Base-by-base conservation (phyloP, 2,329 filamentous ascomycete species). In the Xylaria sp. region DNA sequence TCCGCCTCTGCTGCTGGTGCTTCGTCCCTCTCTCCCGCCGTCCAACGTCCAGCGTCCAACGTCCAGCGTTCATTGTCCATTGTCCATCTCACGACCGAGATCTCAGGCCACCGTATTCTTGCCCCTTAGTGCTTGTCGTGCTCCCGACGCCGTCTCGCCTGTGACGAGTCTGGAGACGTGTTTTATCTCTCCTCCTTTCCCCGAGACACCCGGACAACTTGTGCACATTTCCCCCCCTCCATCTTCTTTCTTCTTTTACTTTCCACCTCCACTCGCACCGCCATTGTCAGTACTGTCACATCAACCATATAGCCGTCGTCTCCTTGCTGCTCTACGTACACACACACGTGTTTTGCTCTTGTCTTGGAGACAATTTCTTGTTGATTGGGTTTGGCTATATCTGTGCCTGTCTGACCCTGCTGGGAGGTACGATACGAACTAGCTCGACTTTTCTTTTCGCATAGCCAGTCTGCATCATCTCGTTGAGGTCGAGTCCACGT, bases 401-500 rank as follows among this genome's bases (percentile, higher is more conserved):
- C 67, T 73, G 70, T 64, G 57, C 60, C 60, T 58, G 67, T 68
- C 66, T 65, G 44, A 53, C 60, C 54, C 61, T 63, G 54, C 42
- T 48, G 23, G 35, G 51, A 54, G 60, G 32, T 32, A 66, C 54
- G 32, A 61, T 51, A 58, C 54, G 60, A 64, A 57, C 42, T 54
- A 60, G 67, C 60, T 58, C 58, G 40, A n/a, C 54, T 48, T 50
- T 29, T 51, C 53, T 29, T 32, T 35, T 42, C 35, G 51, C 37
- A 53, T 55, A 48, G 59, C 63, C 58, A 58, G 64, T 55, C 68
- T 60, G 32, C 29, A 48, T 65, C 47, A 37, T 66, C 40, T 44
- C 55, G 59, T 27, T 68, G 68, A 70, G 65, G 60, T 69, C 72
- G 71, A 74, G 72, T 72, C 72, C 64, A 54, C 65, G 16, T 40